Conservation (phyloP, 2,329 filamentous ascomycete genomes). For the Tolypocladium nubicola region DNA sequence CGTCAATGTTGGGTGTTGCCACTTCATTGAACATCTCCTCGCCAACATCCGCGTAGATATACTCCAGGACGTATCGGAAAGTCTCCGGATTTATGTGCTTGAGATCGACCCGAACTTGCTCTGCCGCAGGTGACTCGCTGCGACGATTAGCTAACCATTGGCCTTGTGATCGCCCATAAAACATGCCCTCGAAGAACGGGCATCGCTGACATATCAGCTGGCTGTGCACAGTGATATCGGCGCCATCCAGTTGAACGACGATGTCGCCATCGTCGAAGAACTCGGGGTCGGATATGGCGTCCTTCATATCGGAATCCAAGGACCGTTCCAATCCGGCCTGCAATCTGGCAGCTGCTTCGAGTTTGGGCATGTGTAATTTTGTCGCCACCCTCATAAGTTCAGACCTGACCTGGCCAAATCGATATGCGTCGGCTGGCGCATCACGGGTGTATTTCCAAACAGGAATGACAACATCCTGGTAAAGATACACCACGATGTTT, state of each 20-base stretch:
- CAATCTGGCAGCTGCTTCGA: constrained; percentile 69
- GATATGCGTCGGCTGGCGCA: constrained; percentile 52
- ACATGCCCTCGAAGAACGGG: constrained; percentile 85
- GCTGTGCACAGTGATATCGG: constrained; percentile 66
- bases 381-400: constrained; percentile 84
- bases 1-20: constrained; percentile 60
- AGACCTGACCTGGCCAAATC: constrained; percentile 68
- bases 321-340: constrained; percentile 56
- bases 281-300: constrained; percentile 53
- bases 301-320: constrained; percentile 58
- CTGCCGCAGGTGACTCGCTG: constrained; percentile 22
- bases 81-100: constrained; percentile 64
- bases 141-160: constrained; percentile 70
- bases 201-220: constrained; percentile 71
- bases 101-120: constrained; percentile 62
- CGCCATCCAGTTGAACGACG: constrained; percentile 65
- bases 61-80: constrained; percentile 69
- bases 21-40: constrained; percentile 73
- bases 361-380: constrained; percentile 54
- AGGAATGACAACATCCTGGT: constrained; percentile 70
- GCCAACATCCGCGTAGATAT: constrained; percentile 77
- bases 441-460: constrained; percentile 75
- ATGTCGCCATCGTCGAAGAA: constrained; percentile 78
- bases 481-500: constrained; percentile 70
- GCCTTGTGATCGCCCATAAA: constrained; percentile 76